Evolutionary conservation across 176 grass and related monocot species (phyloP).

Genomic region (Musa acuminata): DNA sequence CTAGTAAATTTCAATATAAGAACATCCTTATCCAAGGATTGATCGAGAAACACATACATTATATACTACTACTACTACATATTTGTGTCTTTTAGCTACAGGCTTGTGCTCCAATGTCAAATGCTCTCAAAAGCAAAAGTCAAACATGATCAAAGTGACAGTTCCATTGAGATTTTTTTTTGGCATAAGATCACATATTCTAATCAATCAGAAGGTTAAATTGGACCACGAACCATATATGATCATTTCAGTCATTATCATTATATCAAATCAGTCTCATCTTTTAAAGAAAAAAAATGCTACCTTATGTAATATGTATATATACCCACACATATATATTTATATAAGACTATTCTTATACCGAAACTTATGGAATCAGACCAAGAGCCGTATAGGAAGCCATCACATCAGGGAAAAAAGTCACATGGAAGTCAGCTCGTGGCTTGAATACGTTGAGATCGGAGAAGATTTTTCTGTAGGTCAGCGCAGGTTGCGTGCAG

Average conservation of each 20-base stretch:
- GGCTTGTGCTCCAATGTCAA: too few species aligned
- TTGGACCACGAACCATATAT: too few species aligned
- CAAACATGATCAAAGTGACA: too few species aligned
- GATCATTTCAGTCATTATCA: not conserved
- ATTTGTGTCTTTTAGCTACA: not conserved
- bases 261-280: not conserved
- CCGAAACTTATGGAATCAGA: not conserved
- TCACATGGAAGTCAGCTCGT: not conserved
- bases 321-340: too few species aligned
- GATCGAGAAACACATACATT: too few species aligned
- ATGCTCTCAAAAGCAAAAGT: too few species aligned
- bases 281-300: not conserved
- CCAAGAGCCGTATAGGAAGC: not conserved
- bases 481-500: not conserved
- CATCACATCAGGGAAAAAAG: not conserved
- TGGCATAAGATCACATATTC: not conserved
- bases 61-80: too few species aligned
- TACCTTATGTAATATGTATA: too few species aligned
- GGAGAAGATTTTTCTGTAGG: not conserved
- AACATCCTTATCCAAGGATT: too few species aligned
- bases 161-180: not conserved
- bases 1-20: too few species aligned
- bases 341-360: not conserved
- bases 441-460: not conserved
- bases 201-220: not conserved